phyloP scores from a whole-genome alignment of 2,329 filamentous ascomycete genomes.

The Aspergillus jensenii region DNA sequence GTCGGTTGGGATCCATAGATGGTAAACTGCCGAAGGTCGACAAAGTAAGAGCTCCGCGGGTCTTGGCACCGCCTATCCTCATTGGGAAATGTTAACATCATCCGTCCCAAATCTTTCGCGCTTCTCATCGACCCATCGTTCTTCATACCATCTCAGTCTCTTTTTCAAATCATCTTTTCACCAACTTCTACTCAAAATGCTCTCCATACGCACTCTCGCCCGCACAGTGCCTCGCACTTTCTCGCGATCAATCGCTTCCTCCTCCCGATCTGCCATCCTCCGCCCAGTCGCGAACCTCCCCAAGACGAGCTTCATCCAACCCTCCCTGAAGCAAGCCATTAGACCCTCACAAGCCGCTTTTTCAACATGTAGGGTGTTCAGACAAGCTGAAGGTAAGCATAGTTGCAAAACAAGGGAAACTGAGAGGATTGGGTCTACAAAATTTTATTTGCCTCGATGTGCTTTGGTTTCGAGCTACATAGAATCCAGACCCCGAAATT shows the following conservation, averaged over 20 bases:
- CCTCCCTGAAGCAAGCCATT: slow-evolving; percentile 47
- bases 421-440: neutral
- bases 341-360: slow-evolving; percentile 47
- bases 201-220: slow-evolving; percentile 65
- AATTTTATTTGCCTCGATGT: neutral
- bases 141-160: slow-evolving; percentile 15
- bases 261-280: slow-evolving; percentile 45
- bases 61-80: slow-evolving; percentile 28
- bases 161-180: slow-evolving; percentile 2
- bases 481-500: neutral
- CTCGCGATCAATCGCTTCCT: slow-evolving; percentile 55
- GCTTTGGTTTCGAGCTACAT: neutral
- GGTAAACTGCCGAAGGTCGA: neutral
- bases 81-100: slow-evolving; percentile 28
- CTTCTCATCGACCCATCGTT: slow-evolving; percentile 21
- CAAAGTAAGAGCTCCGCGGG: slow-evolving; percentile 1
- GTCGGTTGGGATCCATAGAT: neutral
- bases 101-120: slow-evolving; percentile 15
- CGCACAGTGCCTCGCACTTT: slow-evolving; percentile 67
- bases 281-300: slow-evolving; percentile 51
- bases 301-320: slow-evolving; percentile 51
- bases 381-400: slow-evolving; percentile 47
- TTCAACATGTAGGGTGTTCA: slow-evolving; percentile 44
- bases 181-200: slow-evolving; percentile 50
- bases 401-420: neutral